Evolutionary conservation across 805 yeast species (phyloP), one percentile per base, ranked within the genome.

Genomic region (Candida taoyuanica): DNA sequence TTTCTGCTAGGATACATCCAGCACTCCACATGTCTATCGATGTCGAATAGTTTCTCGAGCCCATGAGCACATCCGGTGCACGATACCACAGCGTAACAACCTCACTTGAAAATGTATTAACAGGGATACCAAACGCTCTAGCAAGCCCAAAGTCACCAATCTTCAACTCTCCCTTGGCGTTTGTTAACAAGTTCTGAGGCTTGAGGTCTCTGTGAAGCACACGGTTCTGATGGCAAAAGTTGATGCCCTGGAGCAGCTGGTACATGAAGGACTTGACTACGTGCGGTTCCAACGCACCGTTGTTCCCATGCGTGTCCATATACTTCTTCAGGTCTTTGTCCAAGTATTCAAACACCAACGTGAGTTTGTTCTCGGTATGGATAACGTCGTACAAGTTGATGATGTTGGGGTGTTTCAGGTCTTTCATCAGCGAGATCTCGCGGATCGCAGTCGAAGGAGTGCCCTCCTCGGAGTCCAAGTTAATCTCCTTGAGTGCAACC

Each of bases 11-110:
- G 38, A 93, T 93, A 64, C 98, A 93, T 13, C 98, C 98, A 13
- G 96, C 94, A 14, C 96, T 87, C 98, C 98, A 93, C 66, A 93
- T 86, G 59, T 93, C 98, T 44, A 93, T 94, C 7, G 96, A 89
- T 0, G 98, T 93, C 32, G 96, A 85, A 63, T 93, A 93, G 40
- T 94, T 91, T 52, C 96, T 78, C 3, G 96, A 87, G 3, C 98
- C 98, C 56, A 93, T 71, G 36, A 93, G 68, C 21, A 93, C 98
- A 59, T 91, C 98, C 0, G 98, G 98, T 0, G 98, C 96, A 48
- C 98, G 76, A 63, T 91, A 91, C 98, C 98, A 93, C 47, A 93
- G 68, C 0, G 98, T 93, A 31, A 93, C 98, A 37, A 93, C 98
- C 61, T 93, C 98, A 62, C 91, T 93, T 16, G 96, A 86, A 57